phyloP scores from a whole-genome alignment of 805 yeast genomes.

The Lachancea dasiensis region DNA sequence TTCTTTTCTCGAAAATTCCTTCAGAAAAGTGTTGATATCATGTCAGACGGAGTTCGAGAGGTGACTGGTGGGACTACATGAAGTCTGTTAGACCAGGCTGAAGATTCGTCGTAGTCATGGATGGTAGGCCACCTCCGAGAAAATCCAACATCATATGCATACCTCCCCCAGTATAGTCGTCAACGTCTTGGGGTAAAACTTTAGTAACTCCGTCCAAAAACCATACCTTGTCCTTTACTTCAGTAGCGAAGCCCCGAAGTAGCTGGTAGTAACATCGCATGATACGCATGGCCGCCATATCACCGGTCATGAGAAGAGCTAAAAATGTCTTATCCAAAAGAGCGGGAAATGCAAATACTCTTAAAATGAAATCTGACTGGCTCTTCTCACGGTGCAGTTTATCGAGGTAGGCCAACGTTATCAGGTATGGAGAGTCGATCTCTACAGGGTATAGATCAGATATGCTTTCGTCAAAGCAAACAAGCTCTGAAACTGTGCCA shows the following conservation, averaged over 20 bases:
- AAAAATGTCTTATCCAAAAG: slow-evolving; percentile 75
- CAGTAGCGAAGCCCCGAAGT: slow-evolving; percentile 73
- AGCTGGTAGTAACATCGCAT: slow-evolving; percentile 84
- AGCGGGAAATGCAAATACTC: slow-evolving; percentile 93
- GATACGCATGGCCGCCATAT: slow-evolving; percentile 80
- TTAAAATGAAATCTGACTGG: slow-evolving; percentile 76
- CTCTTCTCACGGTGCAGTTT: slow-evolving; percentile 75
- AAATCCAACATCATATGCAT: slow-evolving; percentile 90
- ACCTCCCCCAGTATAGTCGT: slow-evolving; percentile 84
- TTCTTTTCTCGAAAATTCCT: slow-evolving; percentile 9
- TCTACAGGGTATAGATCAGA: slow-evolving; percentile 83
- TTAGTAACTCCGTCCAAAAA: slow-evolving; percentile 86
- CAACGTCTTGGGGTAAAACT: slow-evolving; percentile 87
- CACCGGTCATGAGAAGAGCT: slow-evolving; percentile 75
- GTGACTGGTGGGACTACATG: slow-evolving; percentile 1
- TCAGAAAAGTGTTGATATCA: slow-evolving; percentile 8
- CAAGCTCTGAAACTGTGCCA: slow-evolving; percentile 47
- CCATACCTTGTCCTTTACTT: slow-evolving; percentile 89
- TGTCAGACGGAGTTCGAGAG: background rate
- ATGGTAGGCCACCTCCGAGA: slow-evolving; percentile 60
- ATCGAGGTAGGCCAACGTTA: slow-evolving; percentile 81
- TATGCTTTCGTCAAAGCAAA: slow-evolving; percentile 81
- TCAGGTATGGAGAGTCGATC: slow-evolving; percentile 74
- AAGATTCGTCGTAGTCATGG: slow-evolving; percentile 40
- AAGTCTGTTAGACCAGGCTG: slow-evolving; percentile 10